Evolutionary conservation across 2,329 filamentous ascomycete genomes (phyloP), one percentile per base, ranked within the genome.

Genomic region (Chalaropsis thielavioides): DNA sequence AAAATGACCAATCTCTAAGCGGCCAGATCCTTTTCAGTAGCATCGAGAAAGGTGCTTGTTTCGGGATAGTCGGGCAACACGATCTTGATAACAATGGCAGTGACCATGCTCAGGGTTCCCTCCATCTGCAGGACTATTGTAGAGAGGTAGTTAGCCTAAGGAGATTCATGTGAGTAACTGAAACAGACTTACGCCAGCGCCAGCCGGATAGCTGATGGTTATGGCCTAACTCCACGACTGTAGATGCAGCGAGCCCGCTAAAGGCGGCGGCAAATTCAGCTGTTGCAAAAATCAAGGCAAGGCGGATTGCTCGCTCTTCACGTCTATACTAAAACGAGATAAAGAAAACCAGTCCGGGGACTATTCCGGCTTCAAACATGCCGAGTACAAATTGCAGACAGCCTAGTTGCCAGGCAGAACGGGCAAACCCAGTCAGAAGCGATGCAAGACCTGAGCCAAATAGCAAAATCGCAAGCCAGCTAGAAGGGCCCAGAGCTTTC

Each of bases 271-370:
- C 85, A 0, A 90, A 77, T 0, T 88, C 87, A 0, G 86, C 84
- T 17, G 79, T 83, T 17, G 85, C 82, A 66, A 90, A 85, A 1
- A 91, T 81, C 67, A 88, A 84, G 1, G 86, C 86, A 1, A 90
- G 84, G 3, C 74, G 80, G n/a, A 89, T 74, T 24, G 85, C 87
- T 2, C 88, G 80, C 74, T 91, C 87, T 19, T 83, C 80, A 69
- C 83, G 82, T 56, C 81, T 84, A 73, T 91, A 91, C 80, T 88
- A 90, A 68, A 89, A 83, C 0, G 87, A 90, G 60, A 91, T 76
- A 69, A 89, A 89, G 73, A 84, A 76, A 0, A 83, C 81, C 69
- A 89, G 74, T 0, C 85, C 85, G 0, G 85, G 85, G 67, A 89
- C 89, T 0, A 90, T 74, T 0, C 87, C 87, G 3, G 86, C 87